These are phyloP conservation scores for Papiliotrema nemorosa DNA, from an alignment of 1,284 basidiomycete species.

Conservation along the genomic window DNA sequence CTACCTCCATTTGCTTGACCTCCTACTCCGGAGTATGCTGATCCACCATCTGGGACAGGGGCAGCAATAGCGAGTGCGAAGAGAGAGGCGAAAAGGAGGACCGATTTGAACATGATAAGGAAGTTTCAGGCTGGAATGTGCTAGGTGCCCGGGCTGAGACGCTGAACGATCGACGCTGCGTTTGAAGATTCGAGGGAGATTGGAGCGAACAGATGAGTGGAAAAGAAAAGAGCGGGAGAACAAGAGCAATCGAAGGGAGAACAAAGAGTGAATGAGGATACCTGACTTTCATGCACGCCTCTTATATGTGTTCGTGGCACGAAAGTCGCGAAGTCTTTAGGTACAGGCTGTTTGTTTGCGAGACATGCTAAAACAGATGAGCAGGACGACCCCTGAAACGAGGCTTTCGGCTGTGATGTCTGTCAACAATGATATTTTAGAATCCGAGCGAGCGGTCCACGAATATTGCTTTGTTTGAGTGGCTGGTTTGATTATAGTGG, in stretches of 20 bases:
- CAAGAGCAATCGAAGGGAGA: not conserved
- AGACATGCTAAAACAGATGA: too few species aligned
- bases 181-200: not conserved
- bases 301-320: not conserved
- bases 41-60: slow-evolving; percentile 19
- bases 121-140: not conserved
- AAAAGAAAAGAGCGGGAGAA: not conserved
- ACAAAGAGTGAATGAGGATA: too few species aligned
- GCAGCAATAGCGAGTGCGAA: slow-evolving; percentile 15
- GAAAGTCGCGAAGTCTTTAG: too few species aligned
- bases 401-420: too few species aligned
- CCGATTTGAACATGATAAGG: not conserved
- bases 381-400: too few species aligned
- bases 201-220: not conserved
- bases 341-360: too few species aligned
- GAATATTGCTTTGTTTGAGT: too few species aligned
- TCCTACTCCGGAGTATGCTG: slow-evolving; percentile 29
- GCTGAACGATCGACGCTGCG: too few species aligned
- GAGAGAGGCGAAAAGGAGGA: not conserved
- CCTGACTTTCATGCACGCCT: not conserved
- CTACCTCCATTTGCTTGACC: slow-evolving; percentile 33
- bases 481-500: too few species aligned
- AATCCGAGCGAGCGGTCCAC: too few species aligned
- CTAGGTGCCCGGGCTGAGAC: too few species aligned
- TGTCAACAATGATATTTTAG: too few species aligned